Conservation (phyloP, 495 filamentous ascomycete species). For the Aspergillus carlsbadensis region DNA sequence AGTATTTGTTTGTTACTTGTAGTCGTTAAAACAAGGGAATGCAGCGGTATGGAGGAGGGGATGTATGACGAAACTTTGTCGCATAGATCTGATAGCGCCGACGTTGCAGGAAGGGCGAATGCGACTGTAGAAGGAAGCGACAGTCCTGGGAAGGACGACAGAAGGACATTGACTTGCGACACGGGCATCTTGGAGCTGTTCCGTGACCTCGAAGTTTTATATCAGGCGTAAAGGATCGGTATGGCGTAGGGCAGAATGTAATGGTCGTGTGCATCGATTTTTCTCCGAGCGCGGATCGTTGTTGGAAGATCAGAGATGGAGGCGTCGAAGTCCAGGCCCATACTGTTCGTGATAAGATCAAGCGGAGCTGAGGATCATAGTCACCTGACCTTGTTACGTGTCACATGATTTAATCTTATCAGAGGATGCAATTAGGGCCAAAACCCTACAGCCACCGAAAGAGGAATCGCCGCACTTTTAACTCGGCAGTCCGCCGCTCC, state of each 20-base stretch:
- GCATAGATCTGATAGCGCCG: slow-evolving; percentile 65
- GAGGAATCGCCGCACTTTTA: slow-evolving; percentile 43
- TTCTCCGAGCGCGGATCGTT: no score
- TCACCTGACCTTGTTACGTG: neutral
- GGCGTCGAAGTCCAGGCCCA: neutral
- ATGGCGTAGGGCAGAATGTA: no score
- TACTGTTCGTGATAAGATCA: slow-evolving; percentile 1
- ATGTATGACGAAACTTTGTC: slow-evolving; percentile 62
- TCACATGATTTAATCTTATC: slow-evolving; percentile 14
- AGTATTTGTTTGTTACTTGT: slow-evolving; percentile 70
- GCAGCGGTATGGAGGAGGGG: slow-evolving; percentile 48
- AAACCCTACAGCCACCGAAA: slow-evolving; percentile 36
- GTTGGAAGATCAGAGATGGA: neutral
- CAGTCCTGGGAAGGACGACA: slow-evolving; percentile 80
- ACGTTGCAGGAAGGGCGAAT: slow-evolving; percentile 62
- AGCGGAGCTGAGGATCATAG: neutral
- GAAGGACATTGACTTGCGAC: slow-evolving; percentile 70
- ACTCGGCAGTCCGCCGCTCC: slow-evolving; percentile 32
- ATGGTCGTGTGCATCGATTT: neutral
- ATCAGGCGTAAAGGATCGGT: no score
- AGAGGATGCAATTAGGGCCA: slow-evolving; percentile 32
- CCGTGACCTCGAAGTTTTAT: neutral
- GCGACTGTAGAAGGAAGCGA: slow-evolving; percentile 75
- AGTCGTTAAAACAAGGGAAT: slow-evolving; percentile 74
- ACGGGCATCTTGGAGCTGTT: slow-evolving; percentile 31